Evolutionary conservation across 2,329 filamentous ascomycete species (phyloP), one percentile per base, ranked within the genome.

Genomic region (Colletotrichum sp.): DNA sequence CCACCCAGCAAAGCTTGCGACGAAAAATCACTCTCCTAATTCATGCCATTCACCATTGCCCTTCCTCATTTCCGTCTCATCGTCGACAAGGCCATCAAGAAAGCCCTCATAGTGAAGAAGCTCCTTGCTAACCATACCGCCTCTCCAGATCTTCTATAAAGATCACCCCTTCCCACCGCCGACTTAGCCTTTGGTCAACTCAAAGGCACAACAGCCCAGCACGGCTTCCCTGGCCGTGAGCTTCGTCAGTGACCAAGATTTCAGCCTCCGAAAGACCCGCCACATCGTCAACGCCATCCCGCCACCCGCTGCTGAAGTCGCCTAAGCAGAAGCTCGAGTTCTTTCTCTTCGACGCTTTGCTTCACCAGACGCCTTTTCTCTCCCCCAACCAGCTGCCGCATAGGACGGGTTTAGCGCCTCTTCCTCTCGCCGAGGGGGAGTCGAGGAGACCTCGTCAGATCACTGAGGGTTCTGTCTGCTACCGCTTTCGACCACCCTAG

Each of bases 361-460:
- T 85, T 83, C 85, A 88, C 84, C 85, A 86, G 79, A 78, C 76
- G 78, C 82, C 88, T 86, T 90, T 88, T 85, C 88, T 91, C 86
- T 87, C 91, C 88, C 88, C 88, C 87, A 88, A 89, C 92, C 94
- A 98, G 95, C 96, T 99, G 97, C 97, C 97, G 97, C 96, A 99
- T 99, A 99, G 95, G 95, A 98, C 94, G 93, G 92, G 92, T 93
- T 93, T 92, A 92, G 92, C 93, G 95, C 94, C 96, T 98, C 96
- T 99, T 99, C 96, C 96, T 98, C 96, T 97, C 90, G 90, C 89
- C 88, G 96, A 96, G 97, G 97, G 96, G 98, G 97, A 97, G 95
- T 98, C 96, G 95, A 95, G 94, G 94, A 96, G 95, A 94, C 95
- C 95, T 95, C 94, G 95, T 94, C 95, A 95, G 92, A 93, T 93